Evolutionary conservation across 805 yeast genomes (phyloP).

Genomic region (Pichia thaimueangensis): DNA sequence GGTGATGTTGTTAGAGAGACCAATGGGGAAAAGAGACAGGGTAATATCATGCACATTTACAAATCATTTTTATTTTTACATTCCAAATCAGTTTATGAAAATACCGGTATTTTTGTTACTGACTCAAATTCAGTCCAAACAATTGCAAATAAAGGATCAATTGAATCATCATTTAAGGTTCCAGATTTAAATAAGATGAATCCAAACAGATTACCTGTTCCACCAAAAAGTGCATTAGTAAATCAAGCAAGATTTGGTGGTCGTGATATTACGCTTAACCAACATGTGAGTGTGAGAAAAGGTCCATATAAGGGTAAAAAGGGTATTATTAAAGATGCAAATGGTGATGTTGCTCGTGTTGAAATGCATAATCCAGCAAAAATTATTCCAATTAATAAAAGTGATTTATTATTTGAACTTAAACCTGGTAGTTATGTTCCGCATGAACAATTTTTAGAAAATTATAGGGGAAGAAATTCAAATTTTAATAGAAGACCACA

Average conservation of each 20-base stretch:
- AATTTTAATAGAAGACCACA: constrained; percentile 2
- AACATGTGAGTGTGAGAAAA: constrained; percentile 76
- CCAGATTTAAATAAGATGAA: constrained; percentile 82
- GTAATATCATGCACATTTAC: constrained; percentile 80
- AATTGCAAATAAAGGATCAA: constrained; percentile 71
- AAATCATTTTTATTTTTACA: constrained; percentile 73
- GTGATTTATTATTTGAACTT: constrained; percentile 62
- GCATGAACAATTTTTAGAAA: constrained; percentile 66
- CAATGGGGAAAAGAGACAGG: constrained; percentile 80
- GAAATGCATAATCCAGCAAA: constrained; percentile 92
- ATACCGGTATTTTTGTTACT: constrained; percentile 86
- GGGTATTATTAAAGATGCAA: constrained; percentile 91
- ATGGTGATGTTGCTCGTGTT: constrained; percentile 84
- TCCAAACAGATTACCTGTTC: constrained; percentile 62
- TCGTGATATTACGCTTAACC: constrained; percentile 74
- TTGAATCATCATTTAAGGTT: constrained; percentile 46
- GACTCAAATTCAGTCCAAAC: constrained; percentile 73
- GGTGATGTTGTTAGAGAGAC: constrained; percentile 92
- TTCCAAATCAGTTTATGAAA: constrained; percentile 72
- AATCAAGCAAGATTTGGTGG: constrained; percentile 57
- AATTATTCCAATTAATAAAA: constrained; percentile 76
- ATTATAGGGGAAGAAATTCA: constrained; percentile 30
- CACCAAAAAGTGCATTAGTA: constrained; percentile 58
- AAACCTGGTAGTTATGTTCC: constrained; percentile 68
- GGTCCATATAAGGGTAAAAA: constrained; percentile 94